Base-by-base conservation (phyloP, 768 basidiomycete genomes). In the Suillus fuscotomentosus region DNA sequence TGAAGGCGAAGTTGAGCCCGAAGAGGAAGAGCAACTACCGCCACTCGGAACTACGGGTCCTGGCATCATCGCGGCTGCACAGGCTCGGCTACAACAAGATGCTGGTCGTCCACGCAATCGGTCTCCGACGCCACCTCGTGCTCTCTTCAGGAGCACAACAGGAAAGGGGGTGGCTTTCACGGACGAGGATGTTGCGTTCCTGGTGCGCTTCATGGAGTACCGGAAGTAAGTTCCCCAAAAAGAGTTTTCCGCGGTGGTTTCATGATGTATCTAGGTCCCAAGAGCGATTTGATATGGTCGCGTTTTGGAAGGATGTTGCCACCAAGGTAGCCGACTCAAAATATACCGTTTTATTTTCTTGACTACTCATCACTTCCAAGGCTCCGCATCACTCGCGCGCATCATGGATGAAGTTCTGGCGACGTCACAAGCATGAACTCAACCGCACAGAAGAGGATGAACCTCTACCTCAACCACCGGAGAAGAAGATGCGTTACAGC, bases 391-490 rank as follows among this genome's bases (percentile, higher is more conserved):
- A 95, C 71, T 94, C 93, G 31, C 88, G 92, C 43, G 93, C 93
- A 55, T 95, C 93, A 7, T 95, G 93, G 93, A 93, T 95, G 91
- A 95, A 95, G 76, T 95, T 88, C 75, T 95, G 92, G 86, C 84
- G 93, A 17, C 81, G 93, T 62, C 93, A 95, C 73, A 92, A 92
- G 68, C 93, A 95, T 69, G 93, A 95, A 69, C 78, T 93, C 43
- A 82, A 88, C 60, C 85, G 84, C 63, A 79, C 81, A 3, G 87
- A 88, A n/a, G 80, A 77, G 1, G 89, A 90, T 65, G 90, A 87
- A 13, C 89, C 90, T 1, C 77, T 91, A 14, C 91, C 92, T 6
- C 82, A 83, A 31, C 89, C 88, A 3, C 91, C 92, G 0, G 90
- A 91, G 70, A 95, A 95, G 82, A 93, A 95, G 76, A 88, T 91